Evolutionary conservation across 768 basidiomycete species (phyloP), one percentile per base, ranked within the genome.

Genomic region (Podaxis carcinomalis): DNA sequence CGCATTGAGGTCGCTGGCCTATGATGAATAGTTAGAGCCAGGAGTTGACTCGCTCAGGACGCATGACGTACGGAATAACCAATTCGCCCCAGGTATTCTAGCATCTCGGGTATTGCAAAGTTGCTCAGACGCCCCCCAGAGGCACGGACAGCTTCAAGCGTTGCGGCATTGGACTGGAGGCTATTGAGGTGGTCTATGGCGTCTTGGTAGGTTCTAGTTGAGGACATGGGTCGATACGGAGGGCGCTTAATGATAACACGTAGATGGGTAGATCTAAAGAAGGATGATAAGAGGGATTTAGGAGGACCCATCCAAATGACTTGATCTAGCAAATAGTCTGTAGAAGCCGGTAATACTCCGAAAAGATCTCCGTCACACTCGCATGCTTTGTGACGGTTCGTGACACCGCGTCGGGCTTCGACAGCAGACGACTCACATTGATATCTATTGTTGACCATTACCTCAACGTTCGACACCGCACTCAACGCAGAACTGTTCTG

Each of bases 151-250:
- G 90, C 91, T 28, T 95, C 93, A 23, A 99, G 79, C 21, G 87
- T 84, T n/a, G 94, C 92, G 16, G 94, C 94, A 79, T 98, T 99
- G 28, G 90, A 90, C 72, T 99, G 95, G 1, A 93, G 78, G 39
- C 88, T 79, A 72, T 95, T 94, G 51, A 94, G 79, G 62, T 79
- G 76, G 47, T 85, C 81, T 46, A 94, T 77, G 0, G 92, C 92
- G 65, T 92, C 87, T 67, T 79, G 77, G 69, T 93, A 94, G 3
- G 85, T 81, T 66, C 83, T 78, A 28, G 80, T 76, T 27, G 86
- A 61, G 19, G 59, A 80, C 88, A 92, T 90, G 35, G 62, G 70
- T 61, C 75, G 66, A 46, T 28, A 49, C 37, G 44, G 19, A 23
- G 57, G 51, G 42, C 37, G 46, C 28, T 49, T 52, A 52, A 63